Percentiles rank a stretch among this genome's conserved stretches.
These are phyloP conservation scores for Kwoniella mangroviensis DNA, from an alignment of 768 basidiomycete species.

Conservation along the genomic window DNA sequence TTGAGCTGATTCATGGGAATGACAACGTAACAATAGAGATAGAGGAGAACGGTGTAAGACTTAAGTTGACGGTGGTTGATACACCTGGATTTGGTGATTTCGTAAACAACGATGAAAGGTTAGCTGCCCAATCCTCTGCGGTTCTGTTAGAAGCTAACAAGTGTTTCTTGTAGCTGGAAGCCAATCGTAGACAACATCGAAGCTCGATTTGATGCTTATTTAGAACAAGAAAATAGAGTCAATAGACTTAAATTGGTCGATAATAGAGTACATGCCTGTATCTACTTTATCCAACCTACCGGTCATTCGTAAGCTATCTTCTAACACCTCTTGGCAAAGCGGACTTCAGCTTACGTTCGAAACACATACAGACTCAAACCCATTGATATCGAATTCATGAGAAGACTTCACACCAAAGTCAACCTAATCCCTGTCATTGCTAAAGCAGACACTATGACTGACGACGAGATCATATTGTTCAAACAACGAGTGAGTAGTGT, in stretches of 20 bases:
- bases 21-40: slow-evolving; percentile 69
- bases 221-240: slow-evolving; percentile 98
- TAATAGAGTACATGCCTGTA: slow-evolving; percentile 96
- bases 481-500: slow-evolving; percentile 75
- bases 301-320: slow-evolving; percentile 83
- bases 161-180: slow-evolving; percentile 75
- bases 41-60: slow-evolving; percentile 95
- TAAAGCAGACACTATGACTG: slow-evolving; percentile 96
- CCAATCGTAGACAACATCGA: slow-evolving; percentile 99
- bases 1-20: not conserved
- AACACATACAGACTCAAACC: slow-evolving; percentile 77
- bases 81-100: slow-evolving; percentile 99
- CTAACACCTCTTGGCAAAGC: not conserved
- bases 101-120: slow-evolving; percentile 99
- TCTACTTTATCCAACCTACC: slow-evolving; percentile 99
- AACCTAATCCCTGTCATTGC: slow-evolving; percentile 99
- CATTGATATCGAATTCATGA: slow-evolving; percentile 99
- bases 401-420: slow-evolving; percentile 92
- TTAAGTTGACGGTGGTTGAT: slow-evolving; percentile 97
- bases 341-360: not conserved
- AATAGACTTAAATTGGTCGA: slow-evolving; percentile 91
- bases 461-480: slow-evolving; percentile 90
- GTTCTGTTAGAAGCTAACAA: slow-evolving; percentile 2
- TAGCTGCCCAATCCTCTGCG: slow-evolving; percentile 29
- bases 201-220: slow-evolving; percentile 92